A percentile compares a stretch with the other conserved stretches of the same genome.
These are phyloP conservation scores for Massariosphaeria phaeospora DNA, from an alignment of 495 filamentous ascomycete species.

Conservation along the genomic window DNA sequence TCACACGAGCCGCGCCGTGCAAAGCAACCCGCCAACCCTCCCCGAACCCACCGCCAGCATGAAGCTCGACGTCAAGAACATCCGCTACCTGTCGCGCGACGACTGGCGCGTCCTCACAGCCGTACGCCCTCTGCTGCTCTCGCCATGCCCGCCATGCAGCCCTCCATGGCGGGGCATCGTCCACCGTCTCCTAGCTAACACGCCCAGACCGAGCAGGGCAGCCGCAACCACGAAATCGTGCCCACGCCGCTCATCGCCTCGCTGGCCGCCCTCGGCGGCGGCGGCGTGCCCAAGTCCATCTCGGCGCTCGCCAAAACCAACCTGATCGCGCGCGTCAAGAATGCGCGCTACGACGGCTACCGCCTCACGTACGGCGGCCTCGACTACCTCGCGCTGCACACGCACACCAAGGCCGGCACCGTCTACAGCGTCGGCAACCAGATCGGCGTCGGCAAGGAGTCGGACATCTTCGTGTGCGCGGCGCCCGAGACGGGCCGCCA, in stretches of 20 bases:
- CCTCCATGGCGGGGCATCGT: not conserved
- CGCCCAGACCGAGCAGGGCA: slow-evolving; percentile 78
- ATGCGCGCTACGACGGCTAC: slow-evolving; percentile 97
- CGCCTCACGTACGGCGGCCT: slow-evolving; percentile 93
- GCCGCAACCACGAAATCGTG: slow-evolving; percentile 94
- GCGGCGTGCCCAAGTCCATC: slow-evolving; percentile 78
- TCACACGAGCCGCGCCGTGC: no score
- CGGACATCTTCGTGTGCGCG: slow-evolving; percentile 90
- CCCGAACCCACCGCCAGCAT: slow-evolving; percentile 57
- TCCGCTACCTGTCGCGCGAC: slow-evolving; percentile 85
- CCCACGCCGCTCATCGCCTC: slow-evolving; percentile 83
- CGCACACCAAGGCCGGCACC: slow-evolving; percentile 68
- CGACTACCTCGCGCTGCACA: slow-evolving; percentile 91
- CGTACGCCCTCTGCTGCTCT: slow-evolving; percentile 49
- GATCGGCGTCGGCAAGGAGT: slow-evolving; percentile 95
- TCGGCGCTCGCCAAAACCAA: slow-evolving; percentile 87
- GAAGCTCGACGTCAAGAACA: slow-evolving; percentile 87
- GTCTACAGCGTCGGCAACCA: slow-evolving; percentile 92
- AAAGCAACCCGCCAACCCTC: no score
- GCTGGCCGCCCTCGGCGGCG: slow-evolving; percentile 70
- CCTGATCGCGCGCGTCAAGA: slow-evolving; percentile 86
- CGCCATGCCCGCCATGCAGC: slow-evolving; percentile 27
- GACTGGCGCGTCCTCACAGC: slow-evolving; percentile 95
- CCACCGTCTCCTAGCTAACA: slow-evolving; percentile 33
- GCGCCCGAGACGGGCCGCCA: slow-evolving; percentile 58